These are phyloP conservation scores for Purpureocillium lavendulum DNA, from an alignment of 2,329 filamentous ascomycete species.

Conservation along the genomic window DNA sequence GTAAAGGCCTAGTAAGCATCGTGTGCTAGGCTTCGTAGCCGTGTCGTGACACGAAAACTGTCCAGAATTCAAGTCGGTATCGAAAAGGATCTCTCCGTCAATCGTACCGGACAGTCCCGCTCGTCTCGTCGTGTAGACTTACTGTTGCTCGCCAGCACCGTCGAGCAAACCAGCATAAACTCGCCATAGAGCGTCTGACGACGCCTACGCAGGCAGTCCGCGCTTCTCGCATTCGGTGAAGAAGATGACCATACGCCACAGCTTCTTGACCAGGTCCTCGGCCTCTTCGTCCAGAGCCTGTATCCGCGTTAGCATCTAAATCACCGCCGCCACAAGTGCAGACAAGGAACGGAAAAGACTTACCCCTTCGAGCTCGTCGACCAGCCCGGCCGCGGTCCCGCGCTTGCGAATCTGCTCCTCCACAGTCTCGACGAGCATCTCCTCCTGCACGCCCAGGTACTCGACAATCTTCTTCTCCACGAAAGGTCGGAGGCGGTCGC, in stretches of 20 bases:
- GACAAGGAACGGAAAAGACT: constrained; percentile 25
- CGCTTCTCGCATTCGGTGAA: constrained; percentile 92
- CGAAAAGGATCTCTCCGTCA: too few relatives aligned
- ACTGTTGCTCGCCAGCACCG: too few relatives aligned
- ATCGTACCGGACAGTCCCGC: too few relatives aligned
- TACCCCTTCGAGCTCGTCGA: constrained; percentile 78
- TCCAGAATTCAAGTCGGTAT: too few relatives aligned
- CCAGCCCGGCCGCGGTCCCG: constrained; percentile 67
- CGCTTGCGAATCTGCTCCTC: constrained; percentile 76
- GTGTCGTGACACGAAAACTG: constrained; percentile 30
- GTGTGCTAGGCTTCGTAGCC: too few relatives aligned
- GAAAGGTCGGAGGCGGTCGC: constrained; percentile 84
- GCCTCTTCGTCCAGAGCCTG: constrained; percentile 90
- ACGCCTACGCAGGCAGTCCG: constrained; percentile 51
- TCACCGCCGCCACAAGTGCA: background rate
- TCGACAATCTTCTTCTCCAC: constrained; percentile 98
- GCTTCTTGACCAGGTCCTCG: constrained; percentile 86
- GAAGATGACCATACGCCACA: constrained; percentile 98
- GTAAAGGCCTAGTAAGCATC: too few relatives aligned
- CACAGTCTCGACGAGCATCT: constrained; percentile 88
- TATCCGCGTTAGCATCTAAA: constrained; percentile 17
- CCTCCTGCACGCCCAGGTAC: constrained; percentile 91
- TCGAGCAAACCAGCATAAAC: constrained; percentile 12
- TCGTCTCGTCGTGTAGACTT: too few relatives aligned
- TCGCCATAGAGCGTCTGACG: background rate